Conservation (phyloP, 129 eudicot species). For the Solidago caesia region DNA sequence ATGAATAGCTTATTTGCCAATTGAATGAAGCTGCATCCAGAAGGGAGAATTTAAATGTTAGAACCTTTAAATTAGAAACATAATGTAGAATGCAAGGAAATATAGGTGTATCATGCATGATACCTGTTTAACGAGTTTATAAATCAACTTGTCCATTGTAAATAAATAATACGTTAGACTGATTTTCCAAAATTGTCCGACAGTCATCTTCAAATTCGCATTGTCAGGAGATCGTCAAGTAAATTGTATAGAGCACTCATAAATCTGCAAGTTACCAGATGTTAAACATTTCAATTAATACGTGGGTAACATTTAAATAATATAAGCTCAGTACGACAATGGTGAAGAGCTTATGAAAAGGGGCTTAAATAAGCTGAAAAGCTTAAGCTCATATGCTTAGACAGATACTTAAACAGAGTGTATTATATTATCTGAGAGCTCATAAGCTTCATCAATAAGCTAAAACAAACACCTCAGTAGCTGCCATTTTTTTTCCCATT, state of each 20-base stretch:
- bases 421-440: no score
- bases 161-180: constrained; percentile 71
- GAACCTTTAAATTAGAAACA: background rate
- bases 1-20: background rate
- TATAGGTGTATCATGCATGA: background rate
- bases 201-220: constrained; percentile 94
- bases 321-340: no score
- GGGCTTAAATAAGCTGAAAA: constrained; percentile 28
- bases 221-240: constrained; percentile 92
- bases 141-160: constrained; percentile 93
- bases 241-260: constrained; percentile 68
- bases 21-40: constrained; percentile 62
- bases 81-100: background rate
- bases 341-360: no score
- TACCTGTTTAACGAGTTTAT: constrained; percentile 92
- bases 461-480: no score
- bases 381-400: constrained; percentile 31
- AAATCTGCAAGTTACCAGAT: constrained; percentile 40
- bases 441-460: no score
- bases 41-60: constrained; percentile 4
- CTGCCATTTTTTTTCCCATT: no score
- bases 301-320: no score
- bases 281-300: no score
- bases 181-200: constrained; percentile 85
- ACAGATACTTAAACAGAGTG: no score